Conservation (phyloP, 176 grass and related monocot species). For the Zizania latifolia region DNA sequence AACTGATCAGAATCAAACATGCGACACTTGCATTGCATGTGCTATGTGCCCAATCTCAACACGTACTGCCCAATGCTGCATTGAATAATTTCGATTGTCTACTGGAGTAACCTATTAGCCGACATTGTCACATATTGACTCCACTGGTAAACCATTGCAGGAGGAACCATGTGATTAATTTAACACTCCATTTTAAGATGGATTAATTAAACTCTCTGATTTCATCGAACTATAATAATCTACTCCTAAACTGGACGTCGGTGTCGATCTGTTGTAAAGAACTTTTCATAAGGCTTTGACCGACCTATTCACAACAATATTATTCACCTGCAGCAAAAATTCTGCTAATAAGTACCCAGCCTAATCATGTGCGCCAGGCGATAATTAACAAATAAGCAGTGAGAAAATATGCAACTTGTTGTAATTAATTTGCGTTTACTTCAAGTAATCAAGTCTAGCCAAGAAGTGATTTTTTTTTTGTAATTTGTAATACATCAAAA, state of each 20-base stretch:
- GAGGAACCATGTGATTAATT: too few species aligned
- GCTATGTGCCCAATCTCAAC: background rate
- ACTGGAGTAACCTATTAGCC: background rate
- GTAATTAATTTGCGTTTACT: background rate
- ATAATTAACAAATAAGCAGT: background rate
- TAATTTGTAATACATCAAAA: background rate
- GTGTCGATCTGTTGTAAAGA: background rate
- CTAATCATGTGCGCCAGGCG: background rate
- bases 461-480: background rate
- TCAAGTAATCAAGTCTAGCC: background rate
- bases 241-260: background rate
- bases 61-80: background rate
- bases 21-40: background rate
- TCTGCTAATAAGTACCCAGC: too few species aligned
- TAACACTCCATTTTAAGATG: too few species aligned
- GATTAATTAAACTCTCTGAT: background rate
- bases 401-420: background rate
- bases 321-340: too few species aligned
- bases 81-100: background rate
- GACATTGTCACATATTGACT: background rate
- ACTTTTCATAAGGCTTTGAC: background rate
- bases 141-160: background rate
- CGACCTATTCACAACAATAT: background rate
- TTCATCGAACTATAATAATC: background rate
- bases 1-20: background rate